These are phyloP conservation scores for Tolypocladium ovalisporum DNA, from an alignment of 2,329 filamentous ascomycete species.

Conservation along the genomic window DNA sequence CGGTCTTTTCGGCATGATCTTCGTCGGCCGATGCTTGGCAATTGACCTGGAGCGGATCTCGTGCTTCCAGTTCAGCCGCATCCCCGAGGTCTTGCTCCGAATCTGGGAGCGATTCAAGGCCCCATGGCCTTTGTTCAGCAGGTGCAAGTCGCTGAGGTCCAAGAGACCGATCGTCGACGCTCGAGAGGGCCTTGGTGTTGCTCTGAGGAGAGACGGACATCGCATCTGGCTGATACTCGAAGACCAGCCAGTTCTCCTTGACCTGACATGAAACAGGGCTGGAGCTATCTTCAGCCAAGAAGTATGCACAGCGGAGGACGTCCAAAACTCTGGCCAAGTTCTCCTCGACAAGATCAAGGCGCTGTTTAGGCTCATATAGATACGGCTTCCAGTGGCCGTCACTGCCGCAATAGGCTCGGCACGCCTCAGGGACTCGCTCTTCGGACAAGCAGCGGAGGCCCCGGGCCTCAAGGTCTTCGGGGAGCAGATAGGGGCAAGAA, in stretches of 20 bases:
- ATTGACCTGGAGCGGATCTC: neutral
- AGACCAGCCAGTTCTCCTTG: slow-evolving; percentile 17
- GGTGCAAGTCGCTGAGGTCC: neutral
- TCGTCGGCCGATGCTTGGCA: slow-evolving; percentile 4
- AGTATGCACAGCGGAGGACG: slow-evolving; percentile 35
- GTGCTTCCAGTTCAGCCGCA: neutral
- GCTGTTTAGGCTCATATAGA: slow-evolving; percentile 18
- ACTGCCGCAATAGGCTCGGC: slow-evolving; percentile 24
- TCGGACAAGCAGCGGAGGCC: slow-evolving; percentile 32
- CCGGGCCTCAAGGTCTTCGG: slow-evolving; percentile 37
- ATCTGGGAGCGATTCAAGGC: neutral
- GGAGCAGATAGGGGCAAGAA: slow-evolving; percentile 36
- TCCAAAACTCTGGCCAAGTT: slow-evolving; percentile 36
- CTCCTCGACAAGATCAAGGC: slow-evolving; percentile 22
- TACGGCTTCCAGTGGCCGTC: slow-evolving; percentile 28
- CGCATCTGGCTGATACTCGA: slow-evolving; percentile 17
- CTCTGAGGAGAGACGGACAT: neutral
- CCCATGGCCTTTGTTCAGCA: neutral
- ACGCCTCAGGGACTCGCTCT: slow-evolving; percentile 25
- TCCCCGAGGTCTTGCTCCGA: neutral
- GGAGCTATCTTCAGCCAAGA: slow-evolving; percentile 28
- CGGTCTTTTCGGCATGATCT: slow-evolving; percentile 24
- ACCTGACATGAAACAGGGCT: slow-evolving; percentile 26
- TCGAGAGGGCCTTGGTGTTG: neutral
- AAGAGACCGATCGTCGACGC: neutral